Evolutionary conservation across 2,329 filamentous ascomycete genomes (phyloP).

Genomic region (Diaporthe citriasiana): DNA sequence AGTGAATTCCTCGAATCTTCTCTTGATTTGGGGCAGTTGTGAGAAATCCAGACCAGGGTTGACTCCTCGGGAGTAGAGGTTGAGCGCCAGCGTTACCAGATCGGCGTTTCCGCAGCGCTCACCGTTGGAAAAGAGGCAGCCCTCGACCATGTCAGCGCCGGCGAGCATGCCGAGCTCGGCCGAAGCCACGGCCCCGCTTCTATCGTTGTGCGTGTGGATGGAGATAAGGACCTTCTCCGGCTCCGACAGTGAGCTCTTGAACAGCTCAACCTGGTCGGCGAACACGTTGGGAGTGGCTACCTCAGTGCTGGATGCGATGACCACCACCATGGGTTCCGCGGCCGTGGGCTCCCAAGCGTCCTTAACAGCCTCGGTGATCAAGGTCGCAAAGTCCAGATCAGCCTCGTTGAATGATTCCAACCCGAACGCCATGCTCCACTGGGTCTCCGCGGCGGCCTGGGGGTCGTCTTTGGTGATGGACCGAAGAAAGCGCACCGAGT

Average conservation of each 20-base stretch:
- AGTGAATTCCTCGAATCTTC: conserved; percentile 81
- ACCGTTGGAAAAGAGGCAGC: conserved; percentile 93
- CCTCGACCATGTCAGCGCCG: conserved; percentile 94
- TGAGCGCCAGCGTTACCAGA: conserved; percentile 90
- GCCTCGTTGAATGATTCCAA: too few relatives aligned
- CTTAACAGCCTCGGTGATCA: conserved; percentile 60
- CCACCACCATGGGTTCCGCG: conserved; percentile 69
- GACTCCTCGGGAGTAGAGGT: conserved; percentile 96
- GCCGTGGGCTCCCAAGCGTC: conserved; percentile 75
- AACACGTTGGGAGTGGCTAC: conserved; percentile 95
- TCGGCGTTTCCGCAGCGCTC: conserved; percentile 97
- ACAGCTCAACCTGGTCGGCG: conserved; percentile 96
- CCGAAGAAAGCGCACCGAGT: too few relatives aligned
- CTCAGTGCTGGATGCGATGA: conserved; percentile 60
- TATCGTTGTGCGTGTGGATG: conserved; percentile 94
- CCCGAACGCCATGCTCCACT: too few relatives aligned
- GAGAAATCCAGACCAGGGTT: conserved; percentile 91
- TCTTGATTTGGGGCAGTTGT: conserved; percentile 87
- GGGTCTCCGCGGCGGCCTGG: too few relatives aligned
- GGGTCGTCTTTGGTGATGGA: too few relatives aligned
- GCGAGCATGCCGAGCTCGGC: conserved; percentile 97
- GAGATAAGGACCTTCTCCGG: conserved; percentile 90
- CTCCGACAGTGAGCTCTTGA: conserved; percentile 87
- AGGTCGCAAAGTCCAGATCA: too few relatives aligned
- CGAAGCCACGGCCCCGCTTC: conserved; percentile 89